Conservation (phyloP, 1,139 yeast genomes). For the Pichia sp. region DNA sequence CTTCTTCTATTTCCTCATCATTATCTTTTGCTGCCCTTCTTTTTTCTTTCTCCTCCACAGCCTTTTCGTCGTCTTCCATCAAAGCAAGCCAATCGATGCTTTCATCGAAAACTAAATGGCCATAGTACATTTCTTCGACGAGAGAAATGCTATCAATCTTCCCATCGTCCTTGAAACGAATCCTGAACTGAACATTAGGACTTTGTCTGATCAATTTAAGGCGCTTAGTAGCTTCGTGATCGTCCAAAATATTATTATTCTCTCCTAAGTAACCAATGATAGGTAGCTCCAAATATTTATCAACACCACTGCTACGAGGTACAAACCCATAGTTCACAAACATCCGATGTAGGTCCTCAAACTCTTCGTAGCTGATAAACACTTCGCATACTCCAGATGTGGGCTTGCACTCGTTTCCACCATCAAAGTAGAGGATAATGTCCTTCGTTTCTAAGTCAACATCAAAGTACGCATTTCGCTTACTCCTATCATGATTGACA, state of each 20-base stretch:
- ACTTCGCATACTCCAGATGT: conserved; percentile 30
- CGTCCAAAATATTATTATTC: conserved; percentile 4
- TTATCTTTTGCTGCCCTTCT: conserved; percentile 8
- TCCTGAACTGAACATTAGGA: conserved; percentile 29
- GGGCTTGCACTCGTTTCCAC: conserved; percentile 2
- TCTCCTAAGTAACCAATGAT: conserved; percentile 27
- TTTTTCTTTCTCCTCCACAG: neutral
- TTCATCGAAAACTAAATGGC: too few relatives aligned
- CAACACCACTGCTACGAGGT: conserved; percentile 28
- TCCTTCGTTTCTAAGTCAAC: conserved; percentile 44
- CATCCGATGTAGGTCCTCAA: conserved; percentile 41
- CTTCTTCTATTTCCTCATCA: conserved; percentile 15
- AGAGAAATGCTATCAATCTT: conserved; percentile 11
- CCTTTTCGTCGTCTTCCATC: neutral
- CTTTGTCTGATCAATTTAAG: conserved; percentile 24
- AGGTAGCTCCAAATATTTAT: conserved; percentile 23
- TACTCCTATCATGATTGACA: conserved; percentile 47
- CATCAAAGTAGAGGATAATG: conserved; percentile 34
- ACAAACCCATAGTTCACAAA: conserved; percentile 54
- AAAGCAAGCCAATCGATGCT: too few relatives aligned
- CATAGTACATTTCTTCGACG: too few relatives aligned
- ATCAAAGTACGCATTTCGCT: conserved; percentile 52
- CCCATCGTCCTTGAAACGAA: conserved; percentile 18
- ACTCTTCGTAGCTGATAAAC: conserved; percentile 43
- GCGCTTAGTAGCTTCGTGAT: conserved; percentile 9